Evolutionary conservation across 345 rosid species (phyloP).

Genomic region (Alliaria petiolata): DNA sequence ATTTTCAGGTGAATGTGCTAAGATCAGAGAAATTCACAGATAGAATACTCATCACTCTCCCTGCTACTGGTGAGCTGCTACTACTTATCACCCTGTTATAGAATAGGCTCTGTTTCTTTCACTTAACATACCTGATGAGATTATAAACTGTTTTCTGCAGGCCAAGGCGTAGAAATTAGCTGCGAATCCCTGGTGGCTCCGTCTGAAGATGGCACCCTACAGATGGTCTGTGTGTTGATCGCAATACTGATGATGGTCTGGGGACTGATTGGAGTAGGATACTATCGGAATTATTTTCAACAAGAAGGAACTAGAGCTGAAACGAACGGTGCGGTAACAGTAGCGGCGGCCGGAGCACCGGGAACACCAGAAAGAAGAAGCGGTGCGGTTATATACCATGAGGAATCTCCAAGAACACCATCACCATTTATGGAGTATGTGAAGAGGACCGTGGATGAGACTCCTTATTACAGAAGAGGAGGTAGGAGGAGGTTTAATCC

Average conservation of each 20-base stretch:
- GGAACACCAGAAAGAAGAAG: constrained; percentile 52
- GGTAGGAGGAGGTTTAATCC: constrained; percentile 75
- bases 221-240: too few species aligned
- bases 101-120: not conserved
- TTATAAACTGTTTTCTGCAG: constrained; percentile 30
- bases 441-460: constrained; percentile 81
- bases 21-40: constrained; percentile 51
- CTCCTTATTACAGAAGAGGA: constrained; percentile 73
- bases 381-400: constrained; percentile 33
- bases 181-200: constrained; percentile 10
- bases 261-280: too few species aligned
- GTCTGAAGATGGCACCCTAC: not conserved
- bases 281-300: too few species aligned
- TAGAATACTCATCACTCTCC: constrained; percentile 58
- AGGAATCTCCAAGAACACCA: constrained; percentile 80
- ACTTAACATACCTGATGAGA: not conserved
- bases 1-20: constrained; percentile 53
- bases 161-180: constrained; percentile 70
- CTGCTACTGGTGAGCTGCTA: constrained; percentile 58
- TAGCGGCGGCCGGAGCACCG: constrained; percentile 40
- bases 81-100: not conserved
- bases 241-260: too few species aligned
- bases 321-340: constrained; percentile 7
- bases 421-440: constrained; percentile 82
- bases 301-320: constrained; percentile 19